A percentile compares a stretch with the other conserved stretches of the same genome.
Evolutionary conservation across 805 yeast genomes (phyloP).

Genomic region (Ogataea thermomethanolica): DNA sequence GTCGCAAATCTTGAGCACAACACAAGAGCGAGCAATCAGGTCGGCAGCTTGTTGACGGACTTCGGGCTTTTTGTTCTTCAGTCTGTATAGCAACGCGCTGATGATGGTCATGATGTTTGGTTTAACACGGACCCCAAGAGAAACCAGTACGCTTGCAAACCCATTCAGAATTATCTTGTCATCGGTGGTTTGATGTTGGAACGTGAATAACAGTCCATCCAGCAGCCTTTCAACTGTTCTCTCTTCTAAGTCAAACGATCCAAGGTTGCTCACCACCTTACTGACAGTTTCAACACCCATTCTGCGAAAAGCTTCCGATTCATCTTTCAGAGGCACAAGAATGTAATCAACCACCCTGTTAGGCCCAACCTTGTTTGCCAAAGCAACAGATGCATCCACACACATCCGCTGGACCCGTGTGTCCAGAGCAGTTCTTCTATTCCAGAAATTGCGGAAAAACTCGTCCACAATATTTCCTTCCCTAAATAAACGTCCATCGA

Average conservation of each 20-base stretch:
- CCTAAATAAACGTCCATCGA: constrained; percentile 47
- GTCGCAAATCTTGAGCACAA: constrained; percentile 60
- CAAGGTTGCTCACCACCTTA: constrained; percentile 47
- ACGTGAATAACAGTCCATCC: constrained; percentile 77
- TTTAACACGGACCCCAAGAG: constrained; percentile 60
- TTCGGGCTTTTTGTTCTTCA: constrained; percentile 67
- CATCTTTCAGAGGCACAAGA: constrained; percentile 66
- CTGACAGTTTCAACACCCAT: constrained; percentile 75
- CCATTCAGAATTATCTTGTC: constrained; percentile 54
- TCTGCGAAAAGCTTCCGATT: constrained; percentile 71
- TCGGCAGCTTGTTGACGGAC: constrained; percentile 85
- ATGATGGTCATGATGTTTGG: constrained; percentile 74
- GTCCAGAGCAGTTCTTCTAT: constrained; percentile 73
- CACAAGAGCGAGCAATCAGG: constrained; percentile 61
- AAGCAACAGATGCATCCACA: constrained; percentile 63
- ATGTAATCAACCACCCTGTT: constrained; percentile 55
- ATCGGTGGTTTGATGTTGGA: constrained; percentile 69
- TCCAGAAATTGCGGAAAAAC: constrained; percentile 77
- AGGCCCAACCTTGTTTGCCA: constrained; percentile 68
- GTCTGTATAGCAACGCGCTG: constrained; percentile 65
- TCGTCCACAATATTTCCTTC: constrained; percentile 50
- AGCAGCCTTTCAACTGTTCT: constrained; percentile 60
- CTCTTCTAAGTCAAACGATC: constrained; percentile 59
- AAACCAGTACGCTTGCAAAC: constrained; percentile 57
- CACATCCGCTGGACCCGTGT: constrained; percentile 54